These are phyloP conservation scores for Malus hybrid DNA, from an alignment of 331 rosid genomes.

Conservation along the genomic window DNA sequence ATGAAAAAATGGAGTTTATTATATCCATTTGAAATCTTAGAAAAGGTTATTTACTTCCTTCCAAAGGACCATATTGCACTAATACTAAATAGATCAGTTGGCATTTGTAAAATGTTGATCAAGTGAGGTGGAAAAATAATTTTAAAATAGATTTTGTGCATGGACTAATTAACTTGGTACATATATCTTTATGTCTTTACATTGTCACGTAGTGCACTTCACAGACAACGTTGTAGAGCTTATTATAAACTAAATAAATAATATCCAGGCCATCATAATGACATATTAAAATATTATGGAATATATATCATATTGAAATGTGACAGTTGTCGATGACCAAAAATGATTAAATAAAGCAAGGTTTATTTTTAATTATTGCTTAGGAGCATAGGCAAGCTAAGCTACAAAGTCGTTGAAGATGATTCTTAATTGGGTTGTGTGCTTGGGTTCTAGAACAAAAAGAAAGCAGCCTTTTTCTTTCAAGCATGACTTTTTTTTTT, in stretches of 20 bases:
- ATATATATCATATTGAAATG: background rate
- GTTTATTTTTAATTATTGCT: background rate
- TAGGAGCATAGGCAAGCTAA: slow-evolving; percentile 3
- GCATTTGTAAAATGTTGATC: background rate
- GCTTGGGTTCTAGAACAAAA: background rate
- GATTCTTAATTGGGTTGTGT: background rate
- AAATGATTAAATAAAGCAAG: background rate
- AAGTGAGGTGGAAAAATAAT: background rate
- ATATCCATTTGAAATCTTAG: background rate
- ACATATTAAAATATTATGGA: background rate
- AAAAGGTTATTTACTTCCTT: background rate
- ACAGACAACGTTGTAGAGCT: background rate
- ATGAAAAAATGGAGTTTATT: background rate
- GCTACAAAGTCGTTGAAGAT: background rate
- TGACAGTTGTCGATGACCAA: slow-evolving; percentile 11
- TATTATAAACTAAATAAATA: background rate
- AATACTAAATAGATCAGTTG: background rate
- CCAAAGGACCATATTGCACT: background rate
- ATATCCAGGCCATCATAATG: background rate
- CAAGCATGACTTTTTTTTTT: background rate
- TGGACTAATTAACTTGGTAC: background rate
- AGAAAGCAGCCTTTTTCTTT: background rate
- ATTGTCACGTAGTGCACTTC: slow-evolving; percentile 1
- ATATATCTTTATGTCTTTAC: background rate
- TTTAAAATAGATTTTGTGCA: background rate